A percentile compares a stretch with the other conserved stretches of the same genome.
Evolutionary conservation across 805 yeast species (phyloP).

Genomic region (Wickerhamiella spandovensis): DNA sequence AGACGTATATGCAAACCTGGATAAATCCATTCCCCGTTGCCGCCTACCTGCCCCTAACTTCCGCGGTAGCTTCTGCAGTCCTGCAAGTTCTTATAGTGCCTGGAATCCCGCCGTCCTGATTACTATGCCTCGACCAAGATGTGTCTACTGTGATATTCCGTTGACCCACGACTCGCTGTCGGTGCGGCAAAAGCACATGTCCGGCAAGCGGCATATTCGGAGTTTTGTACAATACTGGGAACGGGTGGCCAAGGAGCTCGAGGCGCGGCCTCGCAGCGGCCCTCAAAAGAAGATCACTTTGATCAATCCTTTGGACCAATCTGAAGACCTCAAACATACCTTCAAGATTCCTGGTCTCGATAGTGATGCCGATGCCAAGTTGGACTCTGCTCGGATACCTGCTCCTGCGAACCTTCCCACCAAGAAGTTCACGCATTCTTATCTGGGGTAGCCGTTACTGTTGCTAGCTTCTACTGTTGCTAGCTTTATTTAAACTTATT

Average conservation of each 20-base stretch:
- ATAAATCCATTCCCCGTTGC: not conserved
- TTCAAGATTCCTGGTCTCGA: not conserved
- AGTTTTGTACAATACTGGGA: not conserved
- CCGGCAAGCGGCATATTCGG: not conserved
- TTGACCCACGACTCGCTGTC: not conserved
- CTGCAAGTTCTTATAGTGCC: too few species aligned
- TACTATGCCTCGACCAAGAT: not conserved
- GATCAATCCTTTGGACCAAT: not conserved
- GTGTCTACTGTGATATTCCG: constrained; percentile 1
- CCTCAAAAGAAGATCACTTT: not conserved
- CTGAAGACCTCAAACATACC: not conserved
- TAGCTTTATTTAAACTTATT: too few species aligned
- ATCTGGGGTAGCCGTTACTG: not conserved
- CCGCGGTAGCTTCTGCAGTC: too few species aligned
- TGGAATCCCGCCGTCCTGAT: not conserved
- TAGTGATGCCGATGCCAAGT: not conserved
- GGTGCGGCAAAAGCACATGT: constrained; percentile 1
- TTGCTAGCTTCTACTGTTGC: too few species aligned
- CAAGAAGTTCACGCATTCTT: not conserved
- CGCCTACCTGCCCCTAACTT: not conserved
- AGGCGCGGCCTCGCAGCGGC: not conserved
- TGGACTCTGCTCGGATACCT: not conserved
- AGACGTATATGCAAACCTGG: not conserved
- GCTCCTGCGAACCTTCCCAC: not conserved
- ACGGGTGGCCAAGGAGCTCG: not conserved